Evolutionary conservation across 345 rosid species (phyloP).

Genomic region (Salix purpurea): DNA sequence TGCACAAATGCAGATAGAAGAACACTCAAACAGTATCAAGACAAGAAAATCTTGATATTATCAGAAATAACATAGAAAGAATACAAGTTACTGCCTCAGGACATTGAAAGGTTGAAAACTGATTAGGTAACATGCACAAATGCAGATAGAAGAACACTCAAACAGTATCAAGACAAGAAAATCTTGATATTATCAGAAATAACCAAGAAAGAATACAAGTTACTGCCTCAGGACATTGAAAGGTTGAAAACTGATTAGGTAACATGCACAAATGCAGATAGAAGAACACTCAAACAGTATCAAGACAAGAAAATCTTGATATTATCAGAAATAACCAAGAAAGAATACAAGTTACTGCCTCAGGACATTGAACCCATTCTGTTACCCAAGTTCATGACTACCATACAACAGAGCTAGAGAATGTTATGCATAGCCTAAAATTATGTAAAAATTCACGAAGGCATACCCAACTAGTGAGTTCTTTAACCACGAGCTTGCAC

Average conservation of each 20-base stretch:
- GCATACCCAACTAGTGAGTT: slow-evolving; percentile 98
- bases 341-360: neutral
- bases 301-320: neutral
- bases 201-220: no score
- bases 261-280: neutral
- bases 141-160: no score
- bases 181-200: no score
- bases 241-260: neutral
- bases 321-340: neutral
- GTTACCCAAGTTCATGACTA: neutral
- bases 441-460: neutral
- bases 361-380: neutral
- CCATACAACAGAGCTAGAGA: neutral
- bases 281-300: neutral
- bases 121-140: no score
- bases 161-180: no score
- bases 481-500: slow-evolving; percentile 87
- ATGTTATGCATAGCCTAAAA: neutral
- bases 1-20: neutral
- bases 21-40: neutral
- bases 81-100: neutral
- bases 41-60: neutral
- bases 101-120: no score
- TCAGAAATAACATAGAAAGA: neutral
- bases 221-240: neutral